These are phyloP conservation scores for Fusarium napiforme DNA, from an alignment of 2,329 filamentous ascomycete genomes.

Conservation along the genomic window DNA sequence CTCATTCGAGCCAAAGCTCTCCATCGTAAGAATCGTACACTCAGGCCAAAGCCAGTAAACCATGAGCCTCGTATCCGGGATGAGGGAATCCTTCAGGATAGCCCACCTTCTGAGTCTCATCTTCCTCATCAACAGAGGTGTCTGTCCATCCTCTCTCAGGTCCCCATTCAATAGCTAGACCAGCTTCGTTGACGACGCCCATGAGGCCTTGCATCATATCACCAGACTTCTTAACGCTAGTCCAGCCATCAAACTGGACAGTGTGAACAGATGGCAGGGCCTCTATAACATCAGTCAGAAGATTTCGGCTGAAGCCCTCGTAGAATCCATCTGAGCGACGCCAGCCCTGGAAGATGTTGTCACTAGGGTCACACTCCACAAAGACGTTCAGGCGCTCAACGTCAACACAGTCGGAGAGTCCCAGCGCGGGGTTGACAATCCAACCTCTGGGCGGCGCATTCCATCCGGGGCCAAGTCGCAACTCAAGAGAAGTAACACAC, in stretches of 20 bases:
- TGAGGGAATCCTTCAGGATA: constrained; percentile 24
- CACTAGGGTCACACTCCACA: constrained; percentile 77
- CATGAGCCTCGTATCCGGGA: constrained; percentile 22
- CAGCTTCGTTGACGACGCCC: constrained; percentile 59
- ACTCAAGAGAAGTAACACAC: constrained; percentile 71
- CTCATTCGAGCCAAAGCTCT: constrained; percentile 25
- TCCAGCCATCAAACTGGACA: constrained; percentile 77
- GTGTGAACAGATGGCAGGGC: constrained; percentile 65
- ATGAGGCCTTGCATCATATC: constrained; percentile 72
- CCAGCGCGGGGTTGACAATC: constrained; percentile 73
- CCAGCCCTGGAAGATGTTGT: constrained; percentile 74
- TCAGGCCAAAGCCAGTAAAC: constrained; percentile 26
- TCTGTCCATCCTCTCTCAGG: constrained; percentile 74
- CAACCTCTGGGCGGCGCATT: constrained; percentile 75
- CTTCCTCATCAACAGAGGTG: constrained; percentile 48
- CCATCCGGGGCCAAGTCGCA: constrained; percentile 80
- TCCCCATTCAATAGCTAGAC: constrained; percentile 72
- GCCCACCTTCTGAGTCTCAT: neutral
- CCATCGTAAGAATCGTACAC: neutral
- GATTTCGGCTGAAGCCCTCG: constrained; percentile 69
- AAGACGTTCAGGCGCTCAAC: constrained; percentile 72
- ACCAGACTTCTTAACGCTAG: constrained; percentile 71
- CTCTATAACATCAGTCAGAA: constrained; percentile 67
- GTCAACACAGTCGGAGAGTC: constrained; percentile 69
- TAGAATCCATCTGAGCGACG: constrained; percentile 75